Evolutionary conservation across 1,139 yeast genomes (phyloP), one percentile per base, ranked within the genome.

Genomic region (Geotrichum carabidarum): DNA sequence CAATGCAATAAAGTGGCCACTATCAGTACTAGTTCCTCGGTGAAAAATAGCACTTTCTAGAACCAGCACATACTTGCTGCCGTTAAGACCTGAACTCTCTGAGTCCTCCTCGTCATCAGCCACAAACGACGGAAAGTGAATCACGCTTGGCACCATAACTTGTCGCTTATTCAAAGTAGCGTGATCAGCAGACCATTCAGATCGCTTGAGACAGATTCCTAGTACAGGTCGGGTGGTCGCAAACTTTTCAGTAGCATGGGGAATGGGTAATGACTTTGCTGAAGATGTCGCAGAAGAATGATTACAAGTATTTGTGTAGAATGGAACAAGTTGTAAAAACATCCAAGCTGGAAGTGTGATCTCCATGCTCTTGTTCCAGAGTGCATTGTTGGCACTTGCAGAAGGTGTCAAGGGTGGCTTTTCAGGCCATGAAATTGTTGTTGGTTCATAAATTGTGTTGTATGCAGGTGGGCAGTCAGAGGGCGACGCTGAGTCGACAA

Each of bases 291-390:
- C 34, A n/a, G 15, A 17, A 27, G 44, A 17, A n/a, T 12, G 34
- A 12, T 32, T 15, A n/a, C 34, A 22, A 32, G 51, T 45, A 62
- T 78, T 86, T 0, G 88, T 80, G 65, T 86, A 86, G 63, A 86
- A 86, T 0, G 95, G 95, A 57, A 86, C 70, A 36, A 86, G 71
- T 60, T 88, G 83, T 56, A 86, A 73, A 63, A 86, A 85, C 89
- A 86, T 85, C 94, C 94, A 86, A 0, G 94, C 94, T 0, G 93
- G 94, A 48, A 86, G 71, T 46, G 82, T 77, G 15, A 86, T 87
- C 67, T 85, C 91, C 56, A 68, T 71, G 50, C 69, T 68, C 34
- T 67, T 59, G 12, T 71, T 72, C 68, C 76, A 44, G 11, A 44
- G 47, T 2, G 38, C 11, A n/a, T 44, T 44, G 11, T n/a, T n/a